Base-by-base conservation (phyloP, 257 asterid genomes). In the Solanum tarapatanum region DNA sequence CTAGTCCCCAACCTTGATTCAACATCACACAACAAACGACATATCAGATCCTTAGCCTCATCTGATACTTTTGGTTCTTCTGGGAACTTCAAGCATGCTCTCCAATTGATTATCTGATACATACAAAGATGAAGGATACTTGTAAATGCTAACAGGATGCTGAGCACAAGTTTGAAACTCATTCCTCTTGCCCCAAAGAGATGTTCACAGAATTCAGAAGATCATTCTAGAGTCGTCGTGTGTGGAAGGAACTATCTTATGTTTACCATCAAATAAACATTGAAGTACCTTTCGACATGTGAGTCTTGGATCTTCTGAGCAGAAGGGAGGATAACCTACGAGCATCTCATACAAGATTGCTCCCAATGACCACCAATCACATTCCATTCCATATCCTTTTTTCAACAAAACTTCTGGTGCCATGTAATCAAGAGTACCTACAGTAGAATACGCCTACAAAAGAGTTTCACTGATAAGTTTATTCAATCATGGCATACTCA, bases 281-380 rank as follows among this genome's bases (percentile, higher is more conserved):
- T 41, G 17, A 16, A 77, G 32, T 92, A 97, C 99, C 99, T 97
- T 97, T 87, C 99, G 99, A 76, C 99, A 97, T 33, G 99, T 94
- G 95, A 95, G 92, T 91, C 98, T 95, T 55, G 98, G 98, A 90
- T 97, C 98, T 89, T 97, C 99, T 28, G 99, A 97, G 82, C 98
- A 97, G 90, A 97, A 97, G 16, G 99, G 99, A 86, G 99, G 98
- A 89, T 95, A 97, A 10, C 99, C 99, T 23, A 93, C 76, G 85
- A 97, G 97, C 99, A 96, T 96, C 90, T 96, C 99, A 2, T 92
- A 96, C 95, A 96, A 89, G 75, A 96, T 96, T 30, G 98, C 99
- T 58, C 99, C 99, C 88, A 97, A 84, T 28, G 98, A 95, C 99
- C 99, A 97, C 99, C 99, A 97, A 86, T 97, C 99, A 80, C 99